Percentiles rank a stretch among this genome's conserved stretches.
Evolutionary conservation across 257 asterid species (phyloP).

Genomic region (Petunia axillaris): DNA sequence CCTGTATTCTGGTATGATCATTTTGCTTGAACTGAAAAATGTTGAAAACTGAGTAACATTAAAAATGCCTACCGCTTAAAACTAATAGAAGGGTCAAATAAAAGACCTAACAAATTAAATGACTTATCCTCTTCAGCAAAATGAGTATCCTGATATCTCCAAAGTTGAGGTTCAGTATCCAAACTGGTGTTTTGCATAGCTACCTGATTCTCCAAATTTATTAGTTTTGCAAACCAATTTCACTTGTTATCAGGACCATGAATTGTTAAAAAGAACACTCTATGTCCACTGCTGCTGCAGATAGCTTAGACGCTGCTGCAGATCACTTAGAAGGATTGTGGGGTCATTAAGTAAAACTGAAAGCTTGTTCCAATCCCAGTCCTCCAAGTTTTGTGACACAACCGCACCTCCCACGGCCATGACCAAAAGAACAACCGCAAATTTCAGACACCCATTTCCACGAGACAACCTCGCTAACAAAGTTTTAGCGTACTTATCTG

Average conservation of each 20-base stretch:
- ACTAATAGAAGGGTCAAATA: conserved; percentile 7
- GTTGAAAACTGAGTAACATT: neutral
- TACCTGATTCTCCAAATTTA: conserved; percentile 12
- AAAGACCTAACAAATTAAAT: conserved; percentile 5
- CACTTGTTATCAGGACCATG: neutral
- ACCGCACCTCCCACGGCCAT: conserved; percentile 61
- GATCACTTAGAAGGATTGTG: conserved; percentile 73
- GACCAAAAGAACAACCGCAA: conserved; percentile 37
- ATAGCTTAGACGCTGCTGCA: neutral
- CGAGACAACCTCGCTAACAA: conserved; percentile 53
- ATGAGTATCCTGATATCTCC: neutral
- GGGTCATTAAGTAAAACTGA: conserved; percentile 37
- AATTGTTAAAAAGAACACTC: conserved; percentile 18
- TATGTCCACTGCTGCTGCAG: neutral
- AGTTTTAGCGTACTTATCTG: conserved; percentile 64
- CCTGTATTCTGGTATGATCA: conserved; percentile 10
- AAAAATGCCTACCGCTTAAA: neutral
- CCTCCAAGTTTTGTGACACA: conserved; percentile 48
- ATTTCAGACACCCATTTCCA: conserved; percentile 58
- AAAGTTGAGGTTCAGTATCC: neutral
- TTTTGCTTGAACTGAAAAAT: neutral
- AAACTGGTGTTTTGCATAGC: neutral
- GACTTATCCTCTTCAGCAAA: neutral
- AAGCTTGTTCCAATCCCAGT: conserved; percentile 51
- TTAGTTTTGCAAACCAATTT: conserved; percentile 4